Percentiles rank a stretch among this genome's conserved stretches.
phyloP scores from a whole-genome alignment of 176 grass and related monocot species.

The Lolium rigidum region DNA sequence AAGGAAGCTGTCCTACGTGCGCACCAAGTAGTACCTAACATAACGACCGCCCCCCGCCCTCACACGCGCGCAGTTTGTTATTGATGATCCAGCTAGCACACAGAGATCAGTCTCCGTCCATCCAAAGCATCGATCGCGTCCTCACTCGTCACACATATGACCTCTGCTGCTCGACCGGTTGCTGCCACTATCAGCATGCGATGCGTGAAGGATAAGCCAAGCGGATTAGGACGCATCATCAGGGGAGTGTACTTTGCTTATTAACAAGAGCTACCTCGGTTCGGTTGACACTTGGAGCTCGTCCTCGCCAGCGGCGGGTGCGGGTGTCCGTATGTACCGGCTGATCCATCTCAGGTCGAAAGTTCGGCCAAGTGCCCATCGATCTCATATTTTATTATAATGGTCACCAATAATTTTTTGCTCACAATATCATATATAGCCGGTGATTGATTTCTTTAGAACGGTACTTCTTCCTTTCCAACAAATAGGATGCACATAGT shows the following conservation, averaged over 20 bases:
- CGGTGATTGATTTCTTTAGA: too few relatives aligned
- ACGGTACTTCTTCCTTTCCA: too few relatives aligned
- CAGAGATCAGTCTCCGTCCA: background rate
- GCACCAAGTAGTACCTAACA: background rate
- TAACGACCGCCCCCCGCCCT: background rate
- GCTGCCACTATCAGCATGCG: background rate
- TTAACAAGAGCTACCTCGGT: background rate
- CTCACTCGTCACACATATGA: background rate
- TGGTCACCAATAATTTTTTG: too few relatives aligned
- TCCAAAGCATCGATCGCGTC: background rate
- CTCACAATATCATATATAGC: too few relatives aligned
- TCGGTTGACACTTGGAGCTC: conserved; percentile 20
- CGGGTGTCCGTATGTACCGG: background rate
- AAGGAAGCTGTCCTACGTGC: background rate
- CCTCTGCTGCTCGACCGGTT: background rate
- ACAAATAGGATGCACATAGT: too few relatives aligned
- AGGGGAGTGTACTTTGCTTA: background rate
- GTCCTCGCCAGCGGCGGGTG: background rate
- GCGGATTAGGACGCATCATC: background rate
- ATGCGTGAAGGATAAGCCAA: conserved; percentile 22
- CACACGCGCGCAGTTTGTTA: background rate
- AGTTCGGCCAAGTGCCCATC: background rate
- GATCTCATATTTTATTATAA: too few relatives aligned
- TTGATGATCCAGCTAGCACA: background rate
- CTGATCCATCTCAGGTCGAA: background rate